These are phyloP conservation scores for Heimioporus sp. DNA, from an alignment of 768 basidiomycete species.

Conservation along the genomic window DNA sequence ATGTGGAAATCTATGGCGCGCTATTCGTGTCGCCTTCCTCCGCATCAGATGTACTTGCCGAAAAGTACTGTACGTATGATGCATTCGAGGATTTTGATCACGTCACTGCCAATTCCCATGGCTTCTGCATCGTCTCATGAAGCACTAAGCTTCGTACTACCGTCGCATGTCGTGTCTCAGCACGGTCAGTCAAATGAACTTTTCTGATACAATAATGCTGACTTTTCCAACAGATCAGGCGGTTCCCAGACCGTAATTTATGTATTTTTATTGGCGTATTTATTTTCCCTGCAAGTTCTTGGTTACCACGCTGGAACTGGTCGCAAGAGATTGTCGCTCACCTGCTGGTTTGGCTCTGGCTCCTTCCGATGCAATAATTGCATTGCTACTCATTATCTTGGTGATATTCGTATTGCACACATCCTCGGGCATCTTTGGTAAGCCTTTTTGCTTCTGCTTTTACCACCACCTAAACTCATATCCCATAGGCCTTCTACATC, in stretches of 20 bases:
- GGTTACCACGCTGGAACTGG: neutral
- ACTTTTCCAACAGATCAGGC: neutral
- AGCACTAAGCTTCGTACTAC: neutral
- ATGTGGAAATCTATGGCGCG: neutral
- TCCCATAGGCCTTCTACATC: constrained; percentile 69
- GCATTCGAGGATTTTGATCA: neutral
- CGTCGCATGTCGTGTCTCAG: neutral
- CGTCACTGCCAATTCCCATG: neutral
- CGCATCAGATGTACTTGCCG: neutral
- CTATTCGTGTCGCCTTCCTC: neutral
- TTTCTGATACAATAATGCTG: neutral
- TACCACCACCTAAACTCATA: neutral
- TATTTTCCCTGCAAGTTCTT: constrained; percentile 1
- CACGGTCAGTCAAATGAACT: neutral
- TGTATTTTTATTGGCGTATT: constrained; percentile 12
- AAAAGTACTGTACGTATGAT: neutral
- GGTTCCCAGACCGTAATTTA: neutral
- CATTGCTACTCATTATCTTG: neutral
- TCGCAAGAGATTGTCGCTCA: neutral
- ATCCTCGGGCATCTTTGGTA: constrained; percentile 32
- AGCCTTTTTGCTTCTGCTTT: neutral
- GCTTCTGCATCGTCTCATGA: constrained; percentile 8
- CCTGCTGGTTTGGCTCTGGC: neutral
- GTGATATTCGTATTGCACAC: constrained; percentile 10
- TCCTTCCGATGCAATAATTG: too few relatives aligned